Evolutionary conservation across 805 yeast species (phyloP), one percentile per base, ranked within the genome.

Genomic region (Candida quercuum): DNA sequence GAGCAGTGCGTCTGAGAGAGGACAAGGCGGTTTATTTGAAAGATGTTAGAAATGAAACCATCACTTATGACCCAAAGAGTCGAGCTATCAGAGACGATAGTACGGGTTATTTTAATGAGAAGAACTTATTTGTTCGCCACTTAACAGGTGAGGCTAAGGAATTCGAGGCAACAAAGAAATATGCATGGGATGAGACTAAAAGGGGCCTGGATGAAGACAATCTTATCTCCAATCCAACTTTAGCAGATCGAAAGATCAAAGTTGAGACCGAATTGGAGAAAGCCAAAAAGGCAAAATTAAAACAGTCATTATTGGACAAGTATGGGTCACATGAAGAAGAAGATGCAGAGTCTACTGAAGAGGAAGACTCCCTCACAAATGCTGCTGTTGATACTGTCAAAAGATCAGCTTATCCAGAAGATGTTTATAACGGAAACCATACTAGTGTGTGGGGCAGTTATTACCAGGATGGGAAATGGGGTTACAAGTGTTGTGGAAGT

Each of bases 1-100:
- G 62, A 36, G 57, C 73, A 8, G 70, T 83, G 0, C 61, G 95
- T 34, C 76, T 83, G 23, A 56, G 89, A 37, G 83, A 79, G 43
- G 96, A 87, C 52, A 76, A 76, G 28, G 94, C 96, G n/a, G 59
- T 76, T 44, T 76, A 86, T 65, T 51, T 76, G 49, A 63, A 75
- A 52, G 69, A 79, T 31, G 60, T 74, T 10, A 36, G 48, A 6
- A 63, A 68, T 43, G 66, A 60, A 20, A 71, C 67, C 29, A 57
- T 72, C 7, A 65, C 68, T 17, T 73, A 72, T 48, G 77, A 78
- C 49, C 80, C 82, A 2, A 74, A 69, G 49, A 68, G 81, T 3
- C 60, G 80, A 38, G 44, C 58, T 16, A 53, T 61, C 36, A 53
- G 61, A 38, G 56, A 57, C 37, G 62, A 57, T 18, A 39, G 46